Base-by-base conservation (phyloP, 345 rosid species). In the Pistacia atlantica region DNA sequence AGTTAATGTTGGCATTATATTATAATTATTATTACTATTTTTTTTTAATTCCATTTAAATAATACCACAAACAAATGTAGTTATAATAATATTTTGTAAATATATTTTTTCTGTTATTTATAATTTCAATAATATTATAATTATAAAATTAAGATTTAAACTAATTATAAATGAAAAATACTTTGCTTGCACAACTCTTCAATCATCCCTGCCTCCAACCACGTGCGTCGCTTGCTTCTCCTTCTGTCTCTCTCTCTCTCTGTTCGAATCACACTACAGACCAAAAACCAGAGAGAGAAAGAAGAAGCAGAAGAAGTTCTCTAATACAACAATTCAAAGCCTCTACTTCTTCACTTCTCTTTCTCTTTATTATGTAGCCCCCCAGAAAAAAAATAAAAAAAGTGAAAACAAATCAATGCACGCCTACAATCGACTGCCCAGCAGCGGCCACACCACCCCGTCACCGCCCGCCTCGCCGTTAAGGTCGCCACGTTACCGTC, bases 391-490 rank as follows among this genome's bases (percentile, higher is more conserved):
- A 55, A 70, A 55, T 5, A 1, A 4, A 0, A 12, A 28, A 31
- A 7, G 46, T 1, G 46, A 42, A 42, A 42, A 42, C 9, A 42
- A 42, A 42, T 42, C 46, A 89, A 93, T 97, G 99, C 98, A 88
- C 77, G 89, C 97, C 12, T 85, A 90, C 80, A 91, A 68, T 71
- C 84, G 98, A 79, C 76, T 90, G 77, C 95, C 97, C 37, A 87
- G 92, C 84, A 93, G 97, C 91, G 98, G 97, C 86, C 97, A 91
- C 89, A 79, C 84, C 18, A 89, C 97, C n/a, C 99, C 99, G 0
- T 97, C 99, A 11, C 98, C 99, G 5, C 99, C 97, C n/a, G 87
- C 85, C 28, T 92, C 98, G 46, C 98, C 98, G 56, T 89, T 90
- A 55, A 94, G 98, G 8, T 92, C 98, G 18, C 99, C 98, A 13